Evolutionary conservation across 495 filamentous ascomycete species (phyloP).

Genomic region (Penicillium mononematosum): DNA sequence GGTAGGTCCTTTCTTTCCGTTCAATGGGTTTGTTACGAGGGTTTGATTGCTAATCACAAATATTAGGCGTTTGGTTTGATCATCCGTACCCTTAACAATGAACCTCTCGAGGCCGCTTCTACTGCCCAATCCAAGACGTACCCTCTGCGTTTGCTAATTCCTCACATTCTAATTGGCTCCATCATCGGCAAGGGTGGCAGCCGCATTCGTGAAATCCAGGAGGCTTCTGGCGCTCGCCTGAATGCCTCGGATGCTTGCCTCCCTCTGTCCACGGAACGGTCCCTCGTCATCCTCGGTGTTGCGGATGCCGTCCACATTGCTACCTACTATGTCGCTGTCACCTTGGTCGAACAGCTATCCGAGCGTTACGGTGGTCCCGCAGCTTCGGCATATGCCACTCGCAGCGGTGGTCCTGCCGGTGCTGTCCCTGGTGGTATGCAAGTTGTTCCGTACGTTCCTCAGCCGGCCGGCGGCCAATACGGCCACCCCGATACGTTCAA

Average conservation of each 20-base stretch:
- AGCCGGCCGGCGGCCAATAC: constrained; percentile 86
- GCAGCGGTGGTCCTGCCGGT: constrained; percentile 88
- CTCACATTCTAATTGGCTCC: constrained; percentile 95
- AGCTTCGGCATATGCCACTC: constrained; percentile 93
- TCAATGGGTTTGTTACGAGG: background rate
- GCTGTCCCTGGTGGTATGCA: constrained; percentile 96
- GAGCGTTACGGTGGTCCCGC: constrained; percentile 94
- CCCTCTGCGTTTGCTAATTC: constrained; percentile 89
- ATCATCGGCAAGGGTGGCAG: constrained; percentile 97
- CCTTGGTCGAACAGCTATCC: constrained; percentile 91
- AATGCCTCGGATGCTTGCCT: constrained; percentile 95
- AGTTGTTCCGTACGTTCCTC: constrained; percentile 91
- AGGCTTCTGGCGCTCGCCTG: constrained; percentile 91
- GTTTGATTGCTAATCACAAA: constrained; percentile 12
- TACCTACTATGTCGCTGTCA: constrained; percentile 96
- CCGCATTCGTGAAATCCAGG: constrained; percentile 97
- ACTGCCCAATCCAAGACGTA: constrained; percentile 95
- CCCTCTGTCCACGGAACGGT: constrained; percentile 90
- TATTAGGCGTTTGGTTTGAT: constrained; percentile 92
- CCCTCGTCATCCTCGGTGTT: constrained; percentile 88
- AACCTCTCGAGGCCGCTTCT: constrained; percentile 80
- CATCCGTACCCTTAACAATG: constrained; percentile 96
- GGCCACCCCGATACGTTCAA: constrained; percentile 87
- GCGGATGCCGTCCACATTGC: constrained; percentile 97
- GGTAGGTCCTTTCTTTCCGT: constrained; percentile 52